Percentiles rank a stretch among this genome's conserved stretches.
phyloP scores from a whole-genome alignment of 2,329 filamentous ascomycete species.

The Nannizzia gypsea region DNA sequence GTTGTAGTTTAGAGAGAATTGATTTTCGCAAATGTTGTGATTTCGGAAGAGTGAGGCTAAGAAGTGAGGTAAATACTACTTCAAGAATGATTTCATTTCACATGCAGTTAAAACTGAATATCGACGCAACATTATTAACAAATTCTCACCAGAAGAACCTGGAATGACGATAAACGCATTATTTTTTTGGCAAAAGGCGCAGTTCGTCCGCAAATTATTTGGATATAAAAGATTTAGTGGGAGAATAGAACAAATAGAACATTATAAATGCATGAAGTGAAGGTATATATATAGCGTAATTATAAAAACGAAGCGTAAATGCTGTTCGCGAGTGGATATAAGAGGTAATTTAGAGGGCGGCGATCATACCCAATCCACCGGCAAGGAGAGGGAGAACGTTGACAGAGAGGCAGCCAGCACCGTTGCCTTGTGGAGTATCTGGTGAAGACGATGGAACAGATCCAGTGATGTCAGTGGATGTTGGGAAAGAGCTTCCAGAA shows the following conservation, averaged over 20 bases:
- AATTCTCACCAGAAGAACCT: neutral
- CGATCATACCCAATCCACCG: constrained; percentile 2
- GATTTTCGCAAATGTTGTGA: too few species aligned
- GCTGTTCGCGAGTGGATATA: neutral
- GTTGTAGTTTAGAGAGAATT: neutral
- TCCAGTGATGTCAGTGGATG: neutral
- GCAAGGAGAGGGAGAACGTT: neutral
- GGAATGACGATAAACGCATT: neutral
- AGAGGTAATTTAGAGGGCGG: neutral
- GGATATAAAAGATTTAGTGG: neutral
- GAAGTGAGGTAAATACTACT: too few species aligned
- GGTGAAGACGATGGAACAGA: neutral
- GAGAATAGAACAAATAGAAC: neutral
- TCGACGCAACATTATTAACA: neutral
- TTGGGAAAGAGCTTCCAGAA: neutral
- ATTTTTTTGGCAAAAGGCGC: neutral
- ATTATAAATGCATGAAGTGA: neutral
- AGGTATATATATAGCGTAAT: constrained; percentile 1
- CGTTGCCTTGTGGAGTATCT: neutral
- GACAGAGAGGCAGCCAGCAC: neutral
- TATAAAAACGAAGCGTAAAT: neutral
- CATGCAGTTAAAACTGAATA: neutral
- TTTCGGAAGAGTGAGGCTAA: too few species aligned
- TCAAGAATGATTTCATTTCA: neutral
- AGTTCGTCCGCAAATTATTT: neutral